Conservation (phyloP, 2,329 filamentous ascomycete species). For the Beauveria medogensis region DNA sequence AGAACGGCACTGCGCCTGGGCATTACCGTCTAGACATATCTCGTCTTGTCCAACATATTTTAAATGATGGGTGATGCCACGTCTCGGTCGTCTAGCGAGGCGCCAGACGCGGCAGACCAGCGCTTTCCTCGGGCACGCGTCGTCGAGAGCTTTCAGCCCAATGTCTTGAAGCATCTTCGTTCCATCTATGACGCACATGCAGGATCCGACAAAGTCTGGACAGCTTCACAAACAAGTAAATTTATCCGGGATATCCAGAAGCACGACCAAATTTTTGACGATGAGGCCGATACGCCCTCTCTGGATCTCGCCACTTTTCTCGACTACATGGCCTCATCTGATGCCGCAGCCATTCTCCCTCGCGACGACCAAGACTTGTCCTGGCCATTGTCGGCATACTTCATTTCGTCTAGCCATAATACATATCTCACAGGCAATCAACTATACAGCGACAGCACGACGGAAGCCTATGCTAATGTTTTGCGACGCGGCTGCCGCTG, state of each 20-base stretch:
- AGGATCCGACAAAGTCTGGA: slow-evolving; percentile 29
- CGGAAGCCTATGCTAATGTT: slow-evolving; percentile 78
- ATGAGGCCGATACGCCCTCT: slow-evolving; percentile 26
- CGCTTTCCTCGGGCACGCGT: slow-evolving; percentile 22
- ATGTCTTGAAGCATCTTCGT: slow-evolving; percentile 30
- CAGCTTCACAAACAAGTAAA: slow-evolving; percentile 29
- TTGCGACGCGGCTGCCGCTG: slow-evolving; percentile 80
- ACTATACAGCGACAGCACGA: slow-evolving; percentile 77
- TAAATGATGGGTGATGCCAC: neutral
- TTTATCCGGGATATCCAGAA: slow-evolving; percentile 35
- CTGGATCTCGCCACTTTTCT: slow-evolving; percentile 44
- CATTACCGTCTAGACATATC: neutral
- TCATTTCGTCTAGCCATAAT: slow-evolving; percentile 91
- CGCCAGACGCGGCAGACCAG: slow-evolving; percentile 11
- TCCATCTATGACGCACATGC: slow-evolving; percentile 33
- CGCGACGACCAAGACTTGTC: slow-evolving; percentile 47
- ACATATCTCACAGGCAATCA: slow-evolving; percentile 88
- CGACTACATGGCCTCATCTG: slow-evolving; percentile 47
- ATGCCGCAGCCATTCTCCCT: slow-evolving; percentile 34
- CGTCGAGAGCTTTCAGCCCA: slow-evolving; percentile 29
- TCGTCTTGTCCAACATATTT: too few relatives aligned
- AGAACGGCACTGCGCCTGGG: neutral
- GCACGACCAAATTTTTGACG: slow-evolving; percentile 10
- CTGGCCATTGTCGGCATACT: slow-evolving; percentile 81
- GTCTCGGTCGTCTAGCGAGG: neutral